Base-by-base conservation (phyloP, 1,139 yeast genomes). In the Yamadazyma oceani region DNA sequence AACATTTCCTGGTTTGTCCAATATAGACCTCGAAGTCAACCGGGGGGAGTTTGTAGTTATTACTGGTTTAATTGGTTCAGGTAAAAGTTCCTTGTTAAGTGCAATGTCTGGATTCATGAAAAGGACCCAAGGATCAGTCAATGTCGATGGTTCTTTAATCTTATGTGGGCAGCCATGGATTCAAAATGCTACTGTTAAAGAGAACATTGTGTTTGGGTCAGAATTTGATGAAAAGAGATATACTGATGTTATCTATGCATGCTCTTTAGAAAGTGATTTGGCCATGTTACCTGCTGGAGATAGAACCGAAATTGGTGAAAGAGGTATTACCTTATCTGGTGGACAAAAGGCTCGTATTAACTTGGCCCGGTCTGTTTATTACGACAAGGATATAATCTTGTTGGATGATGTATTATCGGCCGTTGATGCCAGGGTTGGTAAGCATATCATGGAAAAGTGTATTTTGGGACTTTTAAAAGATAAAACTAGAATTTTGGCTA, bases 61-160 rank as follows among this genome's bases (percentile, higher is more conserved):
- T 9, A 81, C 87, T 2, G 92, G 92, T 24, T 54, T 78, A 5
- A 80, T 83, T 50, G 92, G 92, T 2, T 69, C 86, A 0, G 94
- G 94, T 34, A 85, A 85, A 50, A 68, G 85, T 0, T 79, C 88
- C 2, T 61, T 85, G 32, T 63, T 49, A 26, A 44, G 39, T 34
- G 85, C 86, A 0, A 55, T 83, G 19, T 63, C 79, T 4, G 88
- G 89, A 1, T 64, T 69, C 38, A 78, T 78, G 83, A 67, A 62
- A 33, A 59, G 67, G 34, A 59, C 58, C 0, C 22, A 45, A 1
- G 83, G 84, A 26, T 19, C 51, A 0, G 51, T 75, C 1, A 51
- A 53, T 38, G 60, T 68, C 2, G 57, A 66, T 45, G 80, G 80
- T 5, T 55, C 66, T 1, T 44, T 63, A 17, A 46, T 69, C 17